phyloP scores from a whole-genome alignment of 805 yeast genomes.

The Myxozyma geophila region DNA sequence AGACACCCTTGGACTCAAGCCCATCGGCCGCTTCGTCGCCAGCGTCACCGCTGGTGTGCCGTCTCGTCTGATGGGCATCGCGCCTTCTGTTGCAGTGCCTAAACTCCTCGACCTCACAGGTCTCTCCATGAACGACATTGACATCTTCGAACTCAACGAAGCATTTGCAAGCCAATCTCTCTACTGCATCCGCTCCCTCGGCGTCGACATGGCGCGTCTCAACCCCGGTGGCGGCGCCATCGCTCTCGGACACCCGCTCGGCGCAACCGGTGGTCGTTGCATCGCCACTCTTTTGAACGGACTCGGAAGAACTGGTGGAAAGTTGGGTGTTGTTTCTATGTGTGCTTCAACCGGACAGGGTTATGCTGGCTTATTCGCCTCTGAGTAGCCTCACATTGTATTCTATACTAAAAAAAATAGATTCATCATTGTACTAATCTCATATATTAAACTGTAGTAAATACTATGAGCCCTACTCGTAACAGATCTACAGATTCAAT shows the following conservation, averaged over 20 bases:
- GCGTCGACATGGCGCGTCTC: slow-evolving; percentile 65
- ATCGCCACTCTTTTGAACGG: slow-evolving; percentile 49
- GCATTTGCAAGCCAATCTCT: slow-evolving; percentile 89
- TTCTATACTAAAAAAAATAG: background rate
- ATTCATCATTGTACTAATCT: background rate
- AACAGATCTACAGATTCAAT: too few relatives aligned
- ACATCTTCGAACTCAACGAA: slow-evolving; percentile 83
- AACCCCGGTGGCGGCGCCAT: slow-evolving; percentile 94
- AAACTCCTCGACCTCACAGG: slow-evolving; percentile 80
- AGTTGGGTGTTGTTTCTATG: slow-evolving; percentile 50
- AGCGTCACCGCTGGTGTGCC: slow-evolving; percentile 93
- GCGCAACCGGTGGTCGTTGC: slow-evolving; percentile 59
- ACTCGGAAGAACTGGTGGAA: slow-evolving; percentile 42
- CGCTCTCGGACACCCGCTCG: slow-evolving; percentile 90
- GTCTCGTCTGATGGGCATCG: slow-evolving; percentile 85
- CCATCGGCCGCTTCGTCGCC: slow-evolving; percentile 76
- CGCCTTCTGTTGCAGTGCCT: slow-evolving; percentile 87
- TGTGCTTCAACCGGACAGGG: slow-evolving; percentile 40
- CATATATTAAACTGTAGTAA: too few relatives aligned
- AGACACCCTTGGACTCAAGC: slow-evolving; percentile 73
- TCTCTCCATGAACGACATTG: slow-evolving; percentile 62
- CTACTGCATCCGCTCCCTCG: slow-evolving; percentile 72
- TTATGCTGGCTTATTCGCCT: slow-evolving; percentile 26
- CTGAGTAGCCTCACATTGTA: slow-evolving; percentile 13
- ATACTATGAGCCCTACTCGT: too few relatives aligned